These are phyloP conservation scores for Hemileia vastatrix DNA, from an alignment of 1,284 basidiomycete species.

Conservation along the genomic window DNA sequence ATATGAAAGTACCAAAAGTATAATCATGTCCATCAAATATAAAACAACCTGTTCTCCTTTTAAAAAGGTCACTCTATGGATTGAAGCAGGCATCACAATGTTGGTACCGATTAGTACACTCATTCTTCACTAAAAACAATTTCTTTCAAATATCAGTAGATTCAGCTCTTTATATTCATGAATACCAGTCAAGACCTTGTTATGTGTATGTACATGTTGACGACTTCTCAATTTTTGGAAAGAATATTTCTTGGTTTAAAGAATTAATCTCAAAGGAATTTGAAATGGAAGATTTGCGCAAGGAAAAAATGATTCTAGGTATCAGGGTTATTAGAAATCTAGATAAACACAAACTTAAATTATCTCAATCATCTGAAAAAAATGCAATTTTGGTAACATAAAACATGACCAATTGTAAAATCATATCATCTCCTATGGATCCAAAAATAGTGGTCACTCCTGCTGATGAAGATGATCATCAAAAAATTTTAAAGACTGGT, in stretches of 20 bases:
- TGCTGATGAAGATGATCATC: too few species aligned
- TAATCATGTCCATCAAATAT: too few species aligned
- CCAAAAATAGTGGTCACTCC: too few species aligned
- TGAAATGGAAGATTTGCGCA: neutral
- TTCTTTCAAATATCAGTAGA: neutral
- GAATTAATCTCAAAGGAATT: neutral
- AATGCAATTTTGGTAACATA: too few species aligned
- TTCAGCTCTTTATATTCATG: neutral
- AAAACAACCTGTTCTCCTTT: too few species aligned
- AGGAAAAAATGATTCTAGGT: neutral
- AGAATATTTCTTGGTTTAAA: neutral
- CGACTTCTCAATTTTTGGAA: neutral
- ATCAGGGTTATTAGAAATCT: neutral
- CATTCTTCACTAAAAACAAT: neutral
- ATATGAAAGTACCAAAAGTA: neutral
- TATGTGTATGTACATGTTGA: neutral
- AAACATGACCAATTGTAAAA: too few species aligned
- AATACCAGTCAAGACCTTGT: neutral
- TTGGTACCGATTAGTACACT: neutral
- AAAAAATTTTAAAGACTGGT: too few species aligned
- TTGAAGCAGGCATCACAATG: neutral
- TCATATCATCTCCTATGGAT: too few species aligned
- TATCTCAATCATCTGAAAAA: too few species aligned
- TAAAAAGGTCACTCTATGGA: neutral
- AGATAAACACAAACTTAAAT: too few species aligned